These are phyloP conservation scores for Oryza punctata DNA, from an alignment of 176 grass and related monocot species.

Conservation along the genomic window DNA sequence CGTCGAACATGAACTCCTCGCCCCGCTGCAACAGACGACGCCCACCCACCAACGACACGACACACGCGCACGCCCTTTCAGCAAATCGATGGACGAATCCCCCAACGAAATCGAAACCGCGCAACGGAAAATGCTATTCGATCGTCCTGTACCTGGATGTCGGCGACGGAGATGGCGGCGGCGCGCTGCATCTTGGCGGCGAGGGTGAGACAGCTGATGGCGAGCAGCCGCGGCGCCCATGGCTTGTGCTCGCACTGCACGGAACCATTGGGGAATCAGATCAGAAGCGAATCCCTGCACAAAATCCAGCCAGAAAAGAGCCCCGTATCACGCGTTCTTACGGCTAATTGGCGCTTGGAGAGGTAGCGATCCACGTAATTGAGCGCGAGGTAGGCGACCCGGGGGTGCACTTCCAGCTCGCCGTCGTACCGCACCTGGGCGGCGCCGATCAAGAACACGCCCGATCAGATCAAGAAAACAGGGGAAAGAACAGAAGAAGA, in stretches of 20 bases:
- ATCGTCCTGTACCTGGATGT: conserved; percentile 67
- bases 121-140: not conserved
- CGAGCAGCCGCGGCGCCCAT: conserved; percentile 79
- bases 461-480: conserved; percentile 30
- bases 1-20: conserved; percentile 75
- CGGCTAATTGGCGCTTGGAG: conserved; percentile 73
- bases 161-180: conserved; percentile 45
- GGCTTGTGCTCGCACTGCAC: conserved; percentile 55
- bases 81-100: not conserved
- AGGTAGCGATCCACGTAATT: conserved; percentile 99
- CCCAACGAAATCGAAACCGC: not conserved
- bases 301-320: conserved; percentile 21
- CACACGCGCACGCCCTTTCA: not conserved
- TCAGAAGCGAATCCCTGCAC: conserved; percentile 35
- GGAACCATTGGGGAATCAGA: conserved; percentile 33
- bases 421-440: conserved; percentile 61
- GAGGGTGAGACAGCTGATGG: conserved; percentile 87
- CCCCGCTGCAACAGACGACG: conserved; percentile 47
- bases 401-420: conserved; percentile 59
- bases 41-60: not conserved
- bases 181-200: conserved; percentile 95
- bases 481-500: not conserved
- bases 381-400: conserved; percentile 86
- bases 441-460: not conserved
- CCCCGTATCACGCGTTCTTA: conserved; percentile 32